Evolutionary conservation across 129 eudicot species (phyloP).

Genomic region (Helianthus tuberosus): DNA sequence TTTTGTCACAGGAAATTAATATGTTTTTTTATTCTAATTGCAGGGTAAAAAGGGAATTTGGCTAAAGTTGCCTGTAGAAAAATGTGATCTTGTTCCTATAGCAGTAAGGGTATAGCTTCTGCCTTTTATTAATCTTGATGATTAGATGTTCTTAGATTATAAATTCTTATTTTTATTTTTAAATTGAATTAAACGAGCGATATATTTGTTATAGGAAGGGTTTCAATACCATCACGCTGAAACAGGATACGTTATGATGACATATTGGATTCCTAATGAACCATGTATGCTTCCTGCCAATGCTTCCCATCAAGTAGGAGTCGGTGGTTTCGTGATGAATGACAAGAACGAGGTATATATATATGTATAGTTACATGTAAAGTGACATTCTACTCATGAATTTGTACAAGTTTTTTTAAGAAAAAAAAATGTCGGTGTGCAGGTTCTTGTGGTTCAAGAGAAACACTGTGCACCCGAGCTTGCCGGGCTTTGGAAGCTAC

Average conservation of each 20-base stretch:
- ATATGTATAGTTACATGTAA: neutral
- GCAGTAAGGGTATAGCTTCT: constrained; percentile 60
- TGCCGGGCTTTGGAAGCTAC: constrained; percentile 83
- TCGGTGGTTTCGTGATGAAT: constrained; percentile 85
- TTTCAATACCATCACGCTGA: constrained; percentile 93
- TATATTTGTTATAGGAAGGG: constrained; percentile 58
- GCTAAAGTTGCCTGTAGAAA: constrained; percentile 81
- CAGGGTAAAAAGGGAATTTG: constrained; percentile 96
- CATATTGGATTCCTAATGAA: constrained; percentile 84
- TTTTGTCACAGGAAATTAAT: neutral
- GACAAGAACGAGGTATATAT: constrained; percentile 60
- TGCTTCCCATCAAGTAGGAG: constrained; percentile 92
- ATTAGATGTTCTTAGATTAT: neutral
- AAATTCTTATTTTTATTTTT: neutral
- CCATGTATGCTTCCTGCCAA: constrained; percentile 87
- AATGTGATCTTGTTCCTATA: constrained; percentile 82
- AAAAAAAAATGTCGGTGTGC: constrained; percentile 1
- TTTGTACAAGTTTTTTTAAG: neutral
- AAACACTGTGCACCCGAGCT: constrained; percentile 62
- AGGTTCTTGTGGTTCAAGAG: constrained; percentile 96
- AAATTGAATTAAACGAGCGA: neutral
- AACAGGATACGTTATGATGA: constrained; percentile 77
- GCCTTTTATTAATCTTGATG: neutral
- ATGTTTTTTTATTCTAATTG: constrained; percentile 17
- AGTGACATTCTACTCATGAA: neutral